Percentiles rank a stretch among this genome's conserved stretches.
Evolutionary conservation across 1,284 basidiomycete genomes (phyloP).

Genomic region (Cryptococcus depauperatus): DNA sequence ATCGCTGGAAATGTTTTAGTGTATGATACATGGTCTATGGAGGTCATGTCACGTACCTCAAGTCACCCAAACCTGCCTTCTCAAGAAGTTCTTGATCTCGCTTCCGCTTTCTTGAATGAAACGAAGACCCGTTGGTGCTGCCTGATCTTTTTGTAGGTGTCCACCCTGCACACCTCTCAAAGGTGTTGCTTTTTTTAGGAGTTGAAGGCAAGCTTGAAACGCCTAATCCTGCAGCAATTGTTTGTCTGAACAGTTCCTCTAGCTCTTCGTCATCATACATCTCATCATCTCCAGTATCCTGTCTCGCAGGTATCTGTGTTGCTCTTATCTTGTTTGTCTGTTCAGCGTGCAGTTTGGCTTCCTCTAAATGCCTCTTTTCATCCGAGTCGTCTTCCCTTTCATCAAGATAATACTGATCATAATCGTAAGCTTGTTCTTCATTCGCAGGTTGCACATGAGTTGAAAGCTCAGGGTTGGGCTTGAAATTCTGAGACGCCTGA

Average conservation of each 20-base stretch:
- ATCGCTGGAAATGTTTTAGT: slow-evolving; percentile 11
- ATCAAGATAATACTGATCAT: slow-evolving; percentile 16
- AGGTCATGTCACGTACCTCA: slow-evolving; percentile 23
- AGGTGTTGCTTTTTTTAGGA: slow-evolving; percentile 10
- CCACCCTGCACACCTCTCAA: neutral
- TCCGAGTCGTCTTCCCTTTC: slow-evolving; percentile 2
- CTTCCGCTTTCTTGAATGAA: slow-evolving; percentile 12
- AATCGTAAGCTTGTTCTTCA: slow-evolving; percentile 26
- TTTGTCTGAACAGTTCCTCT: slow-evolving; percentile 30
- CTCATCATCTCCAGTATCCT: slow-evolving; percentile 15
- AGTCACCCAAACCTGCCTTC: slow-evolving; percentile 37
- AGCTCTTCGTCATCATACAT: slow-evolving; percentile 34
- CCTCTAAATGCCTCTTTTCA: slow-evolving; percentile 26
- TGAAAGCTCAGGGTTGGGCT: slow-evolving; percentile 37
- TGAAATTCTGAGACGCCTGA: slow-evolving; percentile 26
- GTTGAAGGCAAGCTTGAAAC: slow-evolving; percentile 17
- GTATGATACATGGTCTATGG: slow-evolving; percentile 1
- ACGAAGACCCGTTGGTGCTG: slow-evolving; percentile 9
- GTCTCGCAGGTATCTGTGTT: slow-evolving; percentile 25
- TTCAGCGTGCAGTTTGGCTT: slow-evolving; percentile 27
- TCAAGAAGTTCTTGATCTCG: slow-evolving; percentile 22
- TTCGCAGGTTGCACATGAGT: slow-evolving; percentile 30
- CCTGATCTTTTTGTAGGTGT: slow-evolving; percentile 4
- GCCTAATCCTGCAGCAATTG: slow-evolving; percentile 17
- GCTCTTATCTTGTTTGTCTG: slow-evolving; percentile 30